phyloP scores from a whole-genome alignment of 1,139 yeast species.

The Arxiozyma telluris region DNA sequence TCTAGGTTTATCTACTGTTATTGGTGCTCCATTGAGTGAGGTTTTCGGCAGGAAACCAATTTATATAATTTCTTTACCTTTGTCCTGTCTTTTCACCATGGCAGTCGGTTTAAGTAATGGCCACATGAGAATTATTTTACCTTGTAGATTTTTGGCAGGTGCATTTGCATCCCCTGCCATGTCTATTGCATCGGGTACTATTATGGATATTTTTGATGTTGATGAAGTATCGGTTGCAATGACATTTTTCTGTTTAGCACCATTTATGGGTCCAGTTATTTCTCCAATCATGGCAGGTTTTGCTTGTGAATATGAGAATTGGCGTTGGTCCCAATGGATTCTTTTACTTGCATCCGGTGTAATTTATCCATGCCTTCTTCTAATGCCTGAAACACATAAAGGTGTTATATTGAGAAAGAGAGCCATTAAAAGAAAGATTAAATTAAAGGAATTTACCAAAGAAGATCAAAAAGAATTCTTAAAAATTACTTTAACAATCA shows the following conservation, averaged over 20 bases:
- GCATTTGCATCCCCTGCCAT: slow-evolving; percentile 76
- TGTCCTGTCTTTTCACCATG: slow-evolving; percentile 65
- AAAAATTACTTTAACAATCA: slow-evolving; percentile 35
- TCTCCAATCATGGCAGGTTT: slow-evolving; percentile 82
- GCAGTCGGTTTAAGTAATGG: slow-evolving; percentile 57
- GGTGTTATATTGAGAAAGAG: slow-evolving; percentile 48
- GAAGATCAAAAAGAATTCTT: slow-evolving; percentile 31
- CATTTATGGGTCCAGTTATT: slow-evolving; percentile 70
- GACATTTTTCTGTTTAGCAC: slow-evolving; percentile 61
- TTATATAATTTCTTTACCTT: slow-evolving; percentile 51
- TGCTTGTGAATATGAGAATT: slow-evolving; percentile 56
- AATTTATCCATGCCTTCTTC: slow-evolving; percentile 46
- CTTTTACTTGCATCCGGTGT: slow-evolving; percentile 63
- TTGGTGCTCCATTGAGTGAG: slow-evolving; percentile 74
- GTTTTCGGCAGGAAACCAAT: slow-evolving; percentile 61
- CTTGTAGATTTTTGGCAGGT: slow-evolving; percentile 73
- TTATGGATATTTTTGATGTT: slow-evolving; percentile 67
- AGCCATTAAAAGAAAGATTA: slow-evolving; percentile 51
- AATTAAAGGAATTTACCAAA: slow-evolving; percentile 32
- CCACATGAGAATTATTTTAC: slow-evolving; percentile 50
- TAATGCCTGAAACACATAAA: slow-evolving; percentile 66
- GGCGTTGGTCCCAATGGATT: slow-evolving; percentile 79
- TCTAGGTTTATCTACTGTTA: slow-evolving; percentile 62
- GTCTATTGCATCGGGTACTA: slow-evolving; percentile 80
- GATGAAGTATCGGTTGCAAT: slow-evolving; percentile 58